Conservation (phyloP, 352 stramenopile genomes). For the Phytophthora rubi region DNA sequence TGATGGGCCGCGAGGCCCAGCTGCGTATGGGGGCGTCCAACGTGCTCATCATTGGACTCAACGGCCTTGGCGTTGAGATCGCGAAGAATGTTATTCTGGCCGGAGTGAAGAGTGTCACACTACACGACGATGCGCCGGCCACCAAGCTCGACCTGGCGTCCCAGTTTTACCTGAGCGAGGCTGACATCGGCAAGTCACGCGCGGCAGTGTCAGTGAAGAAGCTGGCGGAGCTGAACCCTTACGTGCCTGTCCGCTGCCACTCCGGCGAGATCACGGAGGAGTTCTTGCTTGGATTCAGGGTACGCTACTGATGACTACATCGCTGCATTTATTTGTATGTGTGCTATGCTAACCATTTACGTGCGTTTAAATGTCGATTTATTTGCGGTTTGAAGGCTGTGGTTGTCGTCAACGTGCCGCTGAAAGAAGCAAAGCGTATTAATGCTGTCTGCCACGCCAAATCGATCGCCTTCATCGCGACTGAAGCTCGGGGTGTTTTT, state of each 20-base stretch:
- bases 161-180: constrained; percentile 96
- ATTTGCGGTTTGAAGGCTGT: constrained; percentile 54
- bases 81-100: constrained; percentile 99
- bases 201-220: constrained; percentile 88
- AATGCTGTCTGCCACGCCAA: constrained; percentile 87
- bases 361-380: not conserved
- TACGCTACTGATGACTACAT: constrained; percentile 17
- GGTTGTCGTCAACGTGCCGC: constrained; percentile 83
- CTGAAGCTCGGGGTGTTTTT: constrained; percentile 94
- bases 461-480: constrained; percentile 93
- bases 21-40: constrained; percentile 95
- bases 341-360: not conserved
- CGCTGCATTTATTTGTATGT: not conserved
- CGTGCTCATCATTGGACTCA: constrained; percentile 96
- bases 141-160: constrained; percentile 91
- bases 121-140: constrained; percentile 92
- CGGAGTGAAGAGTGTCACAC: constrained; percentile 94
- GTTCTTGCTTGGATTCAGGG: constrained; percentile 74
- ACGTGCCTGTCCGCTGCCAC: constrained; percentile 89
- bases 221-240: constrained; percentile 97
- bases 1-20: constrained; percentile 99
- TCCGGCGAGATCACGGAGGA: constrained; percentile 73
- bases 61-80: constrained; percentile 96
- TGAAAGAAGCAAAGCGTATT: constrained; percentile 75
- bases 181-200: constrained; percentile 87